phyloP scores from a whole-genome alignment of 2,329 filamentous ascomycete genomes.

The Emergomyces orientalis region DNA sequence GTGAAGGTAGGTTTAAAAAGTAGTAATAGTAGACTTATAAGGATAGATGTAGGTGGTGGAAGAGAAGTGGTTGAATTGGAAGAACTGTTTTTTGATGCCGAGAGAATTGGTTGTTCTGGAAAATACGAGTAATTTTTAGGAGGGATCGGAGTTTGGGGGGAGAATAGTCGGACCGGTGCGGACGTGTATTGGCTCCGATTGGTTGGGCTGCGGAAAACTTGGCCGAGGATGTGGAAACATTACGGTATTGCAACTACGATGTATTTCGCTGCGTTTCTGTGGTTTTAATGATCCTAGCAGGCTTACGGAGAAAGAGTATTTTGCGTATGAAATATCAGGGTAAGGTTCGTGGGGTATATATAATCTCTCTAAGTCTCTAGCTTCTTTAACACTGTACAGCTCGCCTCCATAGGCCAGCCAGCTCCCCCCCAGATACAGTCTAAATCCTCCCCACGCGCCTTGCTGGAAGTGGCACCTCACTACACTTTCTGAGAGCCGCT shows the following conservation, averaged over 20 bases:
- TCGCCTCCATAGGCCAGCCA: neutral
- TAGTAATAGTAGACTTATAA: neutral
- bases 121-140: slow-evolving; percentile 9
- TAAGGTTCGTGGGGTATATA: neutral
- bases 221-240: neutral
- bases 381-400: neutral
- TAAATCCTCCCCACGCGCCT: neutral
- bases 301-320: neutral
- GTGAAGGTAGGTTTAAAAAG: neutral
- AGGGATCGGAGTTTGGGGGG: neutral
- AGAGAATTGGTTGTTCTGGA: slow-evolving; percentile 4
- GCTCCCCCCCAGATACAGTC: neutral
- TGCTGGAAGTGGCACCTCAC: too few species aligned
- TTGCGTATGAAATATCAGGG: neutral
- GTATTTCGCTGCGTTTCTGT: neutral
- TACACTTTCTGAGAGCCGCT: too few species aligned
- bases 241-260: neutral
- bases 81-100: neutral
- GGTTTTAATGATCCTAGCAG: neutral
- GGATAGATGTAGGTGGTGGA: neutral
- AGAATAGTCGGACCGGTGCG: slow-evolving; percentile 11
- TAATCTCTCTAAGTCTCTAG: neutral
- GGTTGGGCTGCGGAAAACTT: neutral
- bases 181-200: slow-evolving; percentile 6
- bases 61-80: neutral